Evolutionary conservation across 2,329 filamentous ascomycete genomes (phyloP), one percentile per base, ranked within the genome.

Genomic region (Scytalidium sp.): DNA sequence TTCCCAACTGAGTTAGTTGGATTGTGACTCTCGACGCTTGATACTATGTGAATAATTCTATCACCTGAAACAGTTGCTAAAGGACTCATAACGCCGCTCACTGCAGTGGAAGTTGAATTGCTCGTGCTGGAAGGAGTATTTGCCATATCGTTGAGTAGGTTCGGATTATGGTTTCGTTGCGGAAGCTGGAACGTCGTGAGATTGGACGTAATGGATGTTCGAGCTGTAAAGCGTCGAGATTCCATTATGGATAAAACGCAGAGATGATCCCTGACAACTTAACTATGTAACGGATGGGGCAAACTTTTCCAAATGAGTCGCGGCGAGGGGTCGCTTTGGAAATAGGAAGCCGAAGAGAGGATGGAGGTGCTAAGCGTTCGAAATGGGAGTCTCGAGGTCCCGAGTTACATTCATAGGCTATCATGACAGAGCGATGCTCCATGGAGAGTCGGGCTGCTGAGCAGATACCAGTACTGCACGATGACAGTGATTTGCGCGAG

Each of bases 101-200:
- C 59, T 50, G 67, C 61, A 51, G 63, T 58, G 55, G 67, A 59
- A 54, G 61, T 63, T 50, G 66, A 66, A 47, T 64, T 63, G 58
- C 68, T 67, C 45, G 66, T 61, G 52, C 58, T 68, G 50, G 52
- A 73, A 67, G 51, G 75, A 70, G 48, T 76, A 73, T 59, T 81
- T 68, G 63, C 80, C 78, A 58, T 82, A 78, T 69, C 67, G 64
- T 64, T 62, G 66, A 68, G 60, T 67, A 68, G 68, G 70, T 66
- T 67, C 62, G 67, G 69, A 62, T 79, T 55, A 72, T 58, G 59
- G 45, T 80, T 76, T 58, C 83, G 83, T 47, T 85, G 82, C 56
- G 83, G 81, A 45, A 90, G 79, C 63, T 87, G 83, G 64, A 89
- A 88, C 57, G 71, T 79, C 50, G 86, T 85, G 54, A 91, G 77